phyloP scores from a whole-genome alignment of 495 filamentous ascomycete genomes.

The Beverwykella pulmonaria region DNA sequence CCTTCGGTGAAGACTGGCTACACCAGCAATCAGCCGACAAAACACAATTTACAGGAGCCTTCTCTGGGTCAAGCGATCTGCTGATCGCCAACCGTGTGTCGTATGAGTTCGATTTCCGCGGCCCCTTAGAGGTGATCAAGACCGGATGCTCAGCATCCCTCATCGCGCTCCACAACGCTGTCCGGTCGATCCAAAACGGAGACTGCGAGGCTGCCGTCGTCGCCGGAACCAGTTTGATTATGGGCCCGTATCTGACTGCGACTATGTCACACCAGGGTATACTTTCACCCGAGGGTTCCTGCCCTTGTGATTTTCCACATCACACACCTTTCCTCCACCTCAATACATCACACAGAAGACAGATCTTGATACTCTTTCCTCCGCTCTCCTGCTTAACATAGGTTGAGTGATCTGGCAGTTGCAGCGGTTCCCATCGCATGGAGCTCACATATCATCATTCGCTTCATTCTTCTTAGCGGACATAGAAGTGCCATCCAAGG shows the following conservation, averaged over 20 bases:
- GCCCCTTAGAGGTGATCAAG: not conserved
- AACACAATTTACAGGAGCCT: no score
- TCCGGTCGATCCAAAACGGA: not conserved
- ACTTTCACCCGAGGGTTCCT: not conserved
- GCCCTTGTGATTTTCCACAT: no score
- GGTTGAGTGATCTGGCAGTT: no score
- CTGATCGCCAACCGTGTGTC: conserved; percentile 27
- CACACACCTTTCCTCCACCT: no score
- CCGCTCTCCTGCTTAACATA: no score
- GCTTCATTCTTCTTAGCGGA: no score
- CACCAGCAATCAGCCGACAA: not conserved
- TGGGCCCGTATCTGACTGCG: not conserved
- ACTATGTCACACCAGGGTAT: not conserved
- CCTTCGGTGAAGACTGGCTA: not conserved
- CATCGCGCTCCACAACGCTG: not conserved
- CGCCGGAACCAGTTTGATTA: not conserved
- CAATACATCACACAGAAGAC: no score
- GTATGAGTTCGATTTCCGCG: conserved; percentile 23
- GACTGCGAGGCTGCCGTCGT: not conserved
- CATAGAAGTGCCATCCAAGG: no score
- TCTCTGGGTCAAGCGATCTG: no score
- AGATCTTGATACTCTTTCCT: no score
- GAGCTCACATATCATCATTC: no score
- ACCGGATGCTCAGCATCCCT: not conserved
- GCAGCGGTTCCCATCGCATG: no score